Evolutionary conservation across 2,329 filamentous ascomycete genomes (phyloP), one percentile per base, ranked within the genome.

Genomic region (Aspergillus sp.): DNA sequence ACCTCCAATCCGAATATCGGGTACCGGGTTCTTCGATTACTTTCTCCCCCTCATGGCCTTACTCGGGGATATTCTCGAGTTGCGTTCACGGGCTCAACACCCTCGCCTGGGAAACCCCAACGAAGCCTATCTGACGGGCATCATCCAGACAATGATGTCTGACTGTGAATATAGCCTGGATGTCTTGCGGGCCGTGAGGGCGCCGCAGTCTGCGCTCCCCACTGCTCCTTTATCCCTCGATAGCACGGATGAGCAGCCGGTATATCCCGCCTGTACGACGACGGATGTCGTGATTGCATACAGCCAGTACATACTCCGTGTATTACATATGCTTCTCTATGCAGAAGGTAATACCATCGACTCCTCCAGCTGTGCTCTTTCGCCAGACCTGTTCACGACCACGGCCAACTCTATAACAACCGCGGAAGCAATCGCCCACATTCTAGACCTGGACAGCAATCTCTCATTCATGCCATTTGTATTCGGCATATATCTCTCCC

Each of bases 401-500:
- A 79, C 79, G 4, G 73, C 75, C 1, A 79, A 81, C 59, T 77
- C 80, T 23, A 77, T 82, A 51, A 74, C 76, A 1, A 79, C 80
- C 0, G 78, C 78, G 2, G 73, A 80, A 44, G 76, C 77, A 2
- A 73, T 82, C 15, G 76, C 74, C 14, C 70, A 75, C 8, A 82
- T 83, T 52, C 68, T 83, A 6, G 69, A 72, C 2, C 70, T 76
- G n/a, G 81, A 83, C 60, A 78, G 78, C 3, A 79, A 82, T 59
- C 70, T 82, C 33, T 77, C 76, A 0, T 82, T 82, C 52, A 82
- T 82, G 78, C 79, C 81, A 1, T 82, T 81, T 62, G 69, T 82
- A 3, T 82, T 82, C 52, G 80, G 81, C 1, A 81, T 82, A 7
- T 84, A 83, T 55, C 70, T 83, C 0, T 70, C 82, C 4, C 80